Conservation (phyloP, 257 asterid species). For the Solanum corneliomulleri region DNA sequence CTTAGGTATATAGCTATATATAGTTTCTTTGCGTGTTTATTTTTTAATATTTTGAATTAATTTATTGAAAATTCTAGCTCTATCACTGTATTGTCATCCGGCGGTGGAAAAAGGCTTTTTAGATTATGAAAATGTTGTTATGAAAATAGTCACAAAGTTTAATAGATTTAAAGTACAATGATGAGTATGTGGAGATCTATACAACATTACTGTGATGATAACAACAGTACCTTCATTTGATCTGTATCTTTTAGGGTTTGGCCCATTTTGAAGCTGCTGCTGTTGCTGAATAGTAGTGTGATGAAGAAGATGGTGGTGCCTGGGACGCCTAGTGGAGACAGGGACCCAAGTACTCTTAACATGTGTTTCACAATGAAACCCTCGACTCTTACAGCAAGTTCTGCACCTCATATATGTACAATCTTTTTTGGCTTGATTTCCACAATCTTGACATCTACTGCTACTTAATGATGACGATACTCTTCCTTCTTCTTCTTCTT, state of each 20-base stretch:
- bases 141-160: not conserved
- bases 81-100: fast-evolving
- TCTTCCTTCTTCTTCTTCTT: constrained; percentile 4
- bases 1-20: not conserved
- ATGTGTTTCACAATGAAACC: constrained; percentile 64
- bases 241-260: constrained; percentile 60
- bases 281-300: constrained; percentile 8
- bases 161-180: not conserved
- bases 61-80: not conserved
- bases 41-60: not conserved
- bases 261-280: constrained; percentile 11
- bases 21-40: not conserved
- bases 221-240: constrained; percentile 25
- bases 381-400: constrained; percentile 66
- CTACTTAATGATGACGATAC: not conserved
- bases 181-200: not conserved
- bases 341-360: constrained; percentile 87
- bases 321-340: constrained; percentile 35
- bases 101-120: not conserved
- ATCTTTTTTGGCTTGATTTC: constrained; percentile 73
- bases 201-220: not conserved
- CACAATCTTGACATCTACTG: constrained; percentile 56
- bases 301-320: constrained; percentile 15
- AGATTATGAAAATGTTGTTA: not conserved
- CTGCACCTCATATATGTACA: constrained; percentile 52